These are phyloP conservation scores for Solanum hybrid DNA, from an alignment of 305 asterid species.

Conservation along the genomic window DNA sequence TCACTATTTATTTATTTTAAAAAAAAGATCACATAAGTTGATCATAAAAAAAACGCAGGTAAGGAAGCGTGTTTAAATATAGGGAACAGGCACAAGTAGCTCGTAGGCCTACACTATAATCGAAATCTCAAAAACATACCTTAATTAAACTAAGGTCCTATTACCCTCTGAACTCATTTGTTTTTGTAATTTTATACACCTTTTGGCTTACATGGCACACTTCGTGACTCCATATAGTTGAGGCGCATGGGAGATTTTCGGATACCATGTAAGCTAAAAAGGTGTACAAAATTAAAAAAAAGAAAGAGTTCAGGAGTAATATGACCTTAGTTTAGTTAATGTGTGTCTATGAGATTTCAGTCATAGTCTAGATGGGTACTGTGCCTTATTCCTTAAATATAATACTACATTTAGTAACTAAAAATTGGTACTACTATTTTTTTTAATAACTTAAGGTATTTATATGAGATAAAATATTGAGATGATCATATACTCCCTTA, in stretches of 20 bases:
- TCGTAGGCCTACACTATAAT: background rate
- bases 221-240: background rate
- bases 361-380: background rate
- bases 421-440: background rate
- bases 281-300: background rate
- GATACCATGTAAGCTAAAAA: background rate
- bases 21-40: background rate
- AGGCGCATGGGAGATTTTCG: background rate
- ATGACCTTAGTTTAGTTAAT: too few species aligned
- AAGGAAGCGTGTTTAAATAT: background rate
- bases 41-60: background rate
- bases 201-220: background rate
- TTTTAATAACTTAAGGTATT: background rate
- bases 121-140: background rate
- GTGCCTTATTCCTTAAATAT: too few species aligned
- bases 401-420: background rate
- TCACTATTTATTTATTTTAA: background rate
- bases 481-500: background rate
- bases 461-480: background rate
- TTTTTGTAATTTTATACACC: background rate
- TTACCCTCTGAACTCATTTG: too few species aligned
- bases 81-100: background rate
- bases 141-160: background rate
- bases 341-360: too few species aligned
- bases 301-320: background rate